These are phyloP conservation scores for Aspergillus biplanus DNA, from an alignment of 495 filamentous ascomycete species.

Conservation along the genomic window DNA sequence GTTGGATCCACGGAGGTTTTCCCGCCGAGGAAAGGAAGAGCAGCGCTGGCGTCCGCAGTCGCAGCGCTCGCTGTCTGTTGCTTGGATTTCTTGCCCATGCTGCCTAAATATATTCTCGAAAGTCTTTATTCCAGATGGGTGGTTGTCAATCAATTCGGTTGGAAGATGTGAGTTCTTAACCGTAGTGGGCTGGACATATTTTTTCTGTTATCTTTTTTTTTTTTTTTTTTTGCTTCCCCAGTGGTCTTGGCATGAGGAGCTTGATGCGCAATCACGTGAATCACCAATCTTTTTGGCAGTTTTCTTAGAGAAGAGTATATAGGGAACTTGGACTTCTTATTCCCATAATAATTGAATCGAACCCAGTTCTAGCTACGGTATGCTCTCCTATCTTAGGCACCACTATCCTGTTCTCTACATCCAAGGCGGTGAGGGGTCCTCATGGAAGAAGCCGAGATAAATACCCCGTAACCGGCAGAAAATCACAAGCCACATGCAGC, in stretches of 20 bases:
- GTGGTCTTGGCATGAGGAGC: slow-evolving; percentile 35
- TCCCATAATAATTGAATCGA: too few species aligned
- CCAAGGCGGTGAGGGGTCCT: too few species aligned
- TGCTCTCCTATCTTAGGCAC: too few species aligned
- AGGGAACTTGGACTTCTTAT: too few species aligned
- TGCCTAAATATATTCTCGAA: slow-evolving; percentile 8
- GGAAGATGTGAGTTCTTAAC: background rate
- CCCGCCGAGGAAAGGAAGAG: slow-evolving; percentile 41
- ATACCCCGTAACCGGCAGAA: too few species aligned
- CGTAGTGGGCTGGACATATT: background rate
- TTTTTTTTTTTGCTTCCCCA: slow-evolving; percentile 25
- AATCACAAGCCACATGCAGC: too few species aligned
- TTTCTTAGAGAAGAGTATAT: too few species aligned
- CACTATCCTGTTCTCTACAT: too few species aligned
- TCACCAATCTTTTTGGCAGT: background rate
- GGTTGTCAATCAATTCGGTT: background rate
- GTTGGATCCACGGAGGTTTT: slow-evolving; percentile 67
- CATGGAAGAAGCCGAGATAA: too few species aligned
- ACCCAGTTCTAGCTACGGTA: too few species aligned
- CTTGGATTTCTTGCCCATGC: slow-evolving; percentile 50
- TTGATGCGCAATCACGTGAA: slow-evolving; percentile 30
- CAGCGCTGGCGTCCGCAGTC: slow-evolving; percentile 15
- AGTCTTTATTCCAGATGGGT: too few species aligned
- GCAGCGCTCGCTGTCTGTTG: slow-evolving; percentile 34
- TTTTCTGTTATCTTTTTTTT: slow-evolving; percentile 33